Base-by-base conservation (phyloP, 371 early-diverging fungal genomes). In the Basidiobolus meristosporus region DNA sequence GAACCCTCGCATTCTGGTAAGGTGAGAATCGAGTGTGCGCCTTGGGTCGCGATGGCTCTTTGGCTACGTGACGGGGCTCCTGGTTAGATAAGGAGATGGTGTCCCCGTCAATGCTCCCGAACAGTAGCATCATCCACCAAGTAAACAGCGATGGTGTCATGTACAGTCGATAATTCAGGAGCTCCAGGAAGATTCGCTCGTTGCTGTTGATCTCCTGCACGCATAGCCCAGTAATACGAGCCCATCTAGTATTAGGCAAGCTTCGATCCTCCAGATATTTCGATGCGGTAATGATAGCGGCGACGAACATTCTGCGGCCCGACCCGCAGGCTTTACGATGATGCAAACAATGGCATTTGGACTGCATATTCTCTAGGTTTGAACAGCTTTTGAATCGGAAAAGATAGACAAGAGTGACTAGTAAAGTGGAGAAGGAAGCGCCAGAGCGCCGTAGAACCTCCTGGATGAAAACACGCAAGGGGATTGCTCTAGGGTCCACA, bases 261-360 rank as follows among this genome's bases (percentile, higher is more conserved):
- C 81, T 72, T 42, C 73, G 69, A 59, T 83, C 84, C 47, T 70
- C 68, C 45, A 79, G 68, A 45, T 74, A 83, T 52, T 83, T 83
- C 36, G 77, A 74, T 7, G 83, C 84, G 43, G 73, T 62, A 38
- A 82, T 75, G 35, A 82, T 46, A 5, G 80, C 74, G 23, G 80
- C 81, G 14, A 82, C 53, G 52, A 79, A 83, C 78, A 82, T 81
- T 40, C 83, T 77, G 23, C 82, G 65, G 2, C 82, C 80, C n/a
- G n/a, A n/a, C n/a, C n/a, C n/a, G n/a, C n/a, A n/a, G n/a, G n/a
- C n/a, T n/a, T n/a, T n/a, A n/a, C n/a, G n/a, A n/a, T n/a, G n/a
- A n/a, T n/a, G n/a, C n/a, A n/a, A n/a, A n/a, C n/a, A n/a, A n/a
- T n/a, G n/a, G n/a, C n/a, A n/a, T n/a, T n/a, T n/a, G n/a, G n/a